phyloP scores from a whole-genome alignment of 306 rosid species.

The Sphenostylis stenocarpa region DNA sequence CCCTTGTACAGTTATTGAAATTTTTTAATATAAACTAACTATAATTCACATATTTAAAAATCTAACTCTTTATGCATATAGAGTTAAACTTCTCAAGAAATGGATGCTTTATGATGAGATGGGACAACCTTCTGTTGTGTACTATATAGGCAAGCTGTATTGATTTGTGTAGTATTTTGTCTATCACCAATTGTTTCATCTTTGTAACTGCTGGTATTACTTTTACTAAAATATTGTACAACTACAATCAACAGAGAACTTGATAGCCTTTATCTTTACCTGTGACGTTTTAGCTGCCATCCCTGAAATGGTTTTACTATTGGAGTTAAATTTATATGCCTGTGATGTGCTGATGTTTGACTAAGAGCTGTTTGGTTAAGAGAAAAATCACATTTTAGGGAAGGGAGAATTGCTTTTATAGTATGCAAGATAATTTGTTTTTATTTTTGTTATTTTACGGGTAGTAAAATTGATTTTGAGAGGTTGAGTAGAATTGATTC shows the following conservation, averaged over 20 bases:
- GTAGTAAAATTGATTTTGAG: not conserved
- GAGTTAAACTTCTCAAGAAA: conserved; percentile 14
- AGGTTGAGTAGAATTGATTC: not conserved
- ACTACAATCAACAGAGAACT: not conserved
- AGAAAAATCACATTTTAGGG: not conserved
- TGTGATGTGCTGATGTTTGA: conserved; percentile 11
- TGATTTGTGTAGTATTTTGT: not conserved
- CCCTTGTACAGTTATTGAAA: conserved; percentile 12
- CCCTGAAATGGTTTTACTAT: not conserved
- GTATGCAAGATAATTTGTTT: not conserved
- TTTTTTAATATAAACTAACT: conserved; percentile 6
- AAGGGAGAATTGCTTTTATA: not conserved
- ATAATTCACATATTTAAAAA: conserved; percentile 13
- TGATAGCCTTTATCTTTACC: conserved; percentile 2
- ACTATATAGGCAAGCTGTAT: not conserved
- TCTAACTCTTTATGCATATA: conserved; percentile 1
- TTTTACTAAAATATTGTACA: not conserved
- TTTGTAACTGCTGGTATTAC: conserved; percentile 10
- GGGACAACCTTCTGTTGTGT: conserved; percentile 12
- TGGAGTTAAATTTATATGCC: not conserved
- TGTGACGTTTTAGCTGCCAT: not conserved
- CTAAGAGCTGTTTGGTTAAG: not conserved
- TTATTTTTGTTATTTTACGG: not conserved
- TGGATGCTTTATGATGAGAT: conserved; percentile 21
- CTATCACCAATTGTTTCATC: conserved; percentile 5